phyloP scores from a whole-genome alignment of 1,139 yeast species.

The Oligophagozyma castellii region DNA sequence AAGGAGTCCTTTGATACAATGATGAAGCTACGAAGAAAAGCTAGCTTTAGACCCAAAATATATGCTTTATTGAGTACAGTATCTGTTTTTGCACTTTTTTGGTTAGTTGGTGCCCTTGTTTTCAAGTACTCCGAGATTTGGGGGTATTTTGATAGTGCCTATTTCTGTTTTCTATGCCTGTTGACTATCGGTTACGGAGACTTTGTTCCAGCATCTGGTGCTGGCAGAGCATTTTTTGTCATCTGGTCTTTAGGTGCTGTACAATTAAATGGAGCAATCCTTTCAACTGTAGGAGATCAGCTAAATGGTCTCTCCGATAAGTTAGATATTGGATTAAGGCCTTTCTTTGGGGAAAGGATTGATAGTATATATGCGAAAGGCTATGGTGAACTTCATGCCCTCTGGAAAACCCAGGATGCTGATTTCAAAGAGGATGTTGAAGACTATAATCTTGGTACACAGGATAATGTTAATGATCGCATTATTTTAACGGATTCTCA shows the following conservation, averaged over 20 bases:
- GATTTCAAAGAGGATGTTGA: no score
- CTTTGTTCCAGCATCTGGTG: constrained; percentile 43
- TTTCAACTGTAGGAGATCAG: constrained; percentile 58
- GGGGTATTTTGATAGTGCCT: constrained; percentile 55
- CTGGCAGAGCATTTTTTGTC: constrained; percentile 62
- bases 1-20: constrained; percentile 41
- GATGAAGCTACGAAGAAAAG: constrained; percentile 32
- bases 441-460: no score
- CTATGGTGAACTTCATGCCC: no score
- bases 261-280: constrained; percentile 73
- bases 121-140: constrained; percentile 49
- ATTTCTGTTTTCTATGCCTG: constrained; percentile 62
- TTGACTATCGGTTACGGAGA: constrained; percentile 82
- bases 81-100: constrained; percentile 38
- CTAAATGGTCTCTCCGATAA: constrained; percentile 27
- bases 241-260: constrained; percentile 73
- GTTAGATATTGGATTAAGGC: constrained; percentile 11
- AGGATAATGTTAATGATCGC: no score
- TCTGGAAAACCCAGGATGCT: no score
- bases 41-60: constrained; percentile 23
- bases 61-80: constrained; percentile 31
- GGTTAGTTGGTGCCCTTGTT: constrained; percentile 60
- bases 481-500: no score
- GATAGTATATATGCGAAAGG: no score
- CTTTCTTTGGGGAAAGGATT: constrained; percentile 7